Evolutionary conservation across 2,329 filamentous ascomycete genomes (phyloP).

Genomic region (Colletotrichum salicis): DNA sequence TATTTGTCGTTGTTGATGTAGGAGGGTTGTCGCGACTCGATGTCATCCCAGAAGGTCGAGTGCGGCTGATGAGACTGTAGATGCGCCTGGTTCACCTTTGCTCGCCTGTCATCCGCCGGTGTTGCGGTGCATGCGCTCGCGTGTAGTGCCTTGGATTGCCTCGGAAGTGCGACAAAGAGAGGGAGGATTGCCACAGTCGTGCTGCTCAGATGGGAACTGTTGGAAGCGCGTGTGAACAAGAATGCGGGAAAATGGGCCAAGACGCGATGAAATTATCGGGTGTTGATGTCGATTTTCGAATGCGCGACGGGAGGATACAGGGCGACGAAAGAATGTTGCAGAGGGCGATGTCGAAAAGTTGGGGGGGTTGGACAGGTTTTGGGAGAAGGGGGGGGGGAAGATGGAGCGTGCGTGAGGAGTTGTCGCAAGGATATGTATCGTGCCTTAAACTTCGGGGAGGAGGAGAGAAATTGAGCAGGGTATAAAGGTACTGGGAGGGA

Average conservation of each 20-base stretch:
- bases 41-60: conserved; percentile 35
- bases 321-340: conserved; percentile 27
- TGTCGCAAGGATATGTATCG: conserved; percentile 38
- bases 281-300: conserved; percentile 7
- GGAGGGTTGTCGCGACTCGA: conserved; percentile 48
- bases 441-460: conserved; percentile 29
- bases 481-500: conserved; percentile 25
- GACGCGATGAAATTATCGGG: conserved; percentile 27
- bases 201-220: conserved; percentile 12
- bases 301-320: conserved; percentile 23
- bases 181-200: conserved; percentile 19
- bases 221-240: not conserved
- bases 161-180: conserved; percentile 2
- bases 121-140: conserved; percentile 43
- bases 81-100: conserved; percentile 38
- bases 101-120: conserved; percentile 45
- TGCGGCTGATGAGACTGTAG: conserved; percentile 41
- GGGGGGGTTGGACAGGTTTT: conserved; percentile 19
- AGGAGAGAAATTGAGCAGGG: conserved; percentile 17
- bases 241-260: conserved; percentile 3
- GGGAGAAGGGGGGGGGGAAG: conserved; percentile 6
- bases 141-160: conserved; percentile 21
- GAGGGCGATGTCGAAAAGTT: conserved; percentile 24
- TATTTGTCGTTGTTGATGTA: conserved; percentile 40
- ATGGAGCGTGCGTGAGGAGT: conserved; percentile 23